Percentiles rank a stretch among this genome's conserved stretches.
phyloP scores from a whole-genome alignment of 1,284 basidiomycete species.

The Moniliella sp. region DNA sequence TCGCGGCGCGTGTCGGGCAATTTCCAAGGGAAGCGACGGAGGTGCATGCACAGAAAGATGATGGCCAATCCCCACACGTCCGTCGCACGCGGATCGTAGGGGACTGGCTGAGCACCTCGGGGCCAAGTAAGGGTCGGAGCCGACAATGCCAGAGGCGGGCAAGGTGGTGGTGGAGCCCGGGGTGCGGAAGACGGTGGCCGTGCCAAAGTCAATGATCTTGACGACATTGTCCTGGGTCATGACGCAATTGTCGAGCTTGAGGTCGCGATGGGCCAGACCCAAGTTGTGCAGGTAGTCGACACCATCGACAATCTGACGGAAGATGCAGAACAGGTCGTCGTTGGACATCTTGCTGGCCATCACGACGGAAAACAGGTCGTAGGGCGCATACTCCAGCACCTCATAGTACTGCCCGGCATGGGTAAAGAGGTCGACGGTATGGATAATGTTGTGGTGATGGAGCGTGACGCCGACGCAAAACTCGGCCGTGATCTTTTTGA shows the following conservation, averaged over 20 bases:
- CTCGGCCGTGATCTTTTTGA: conserved; percentile 95
- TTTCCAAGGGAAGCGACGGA: conserved; percentile 95
- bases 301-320: conserved; percentile 91
- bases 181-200: conserved; percentile 94
- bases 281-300: conserved; percentile 93
- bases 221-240: conserved; percentile 82
- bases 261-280: conserved; percentile 88
- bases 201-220: conserved; percentile 98
- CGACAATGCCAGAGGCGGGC: conserved; percentile 78
- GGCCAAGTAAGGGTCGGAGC: conserved; percentile 90
- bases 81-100: conserved; percentile 84
- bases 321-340: conserved; percentile 95
- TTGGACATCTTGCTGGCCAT: conserved; percentile 98
- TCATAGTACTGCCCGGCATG: conserved; percentile 79
- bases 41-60: conserved; percentile 97
- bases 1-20: conserved; percentile 85
- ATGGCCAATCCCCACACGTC: conserved; percentile 97
- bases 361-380: conserved; percentile 92
- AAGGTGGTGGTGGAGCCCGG: conserved; percentile 44
- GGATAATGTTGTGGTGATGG: conserved; percentile 75
- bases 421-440: conserved; percentile 91
- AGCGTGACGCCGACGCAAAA: conserved; percentile 81
- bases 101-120: conserved; percentile 62
- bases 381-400: conserved; percentile 89
- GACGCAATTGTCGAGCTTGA: conserved; percentile 98